Evolutionary conservation across 192 early-diverging fungal species (phyloP).

Genomic region (Coemansia sp.): DNA sequence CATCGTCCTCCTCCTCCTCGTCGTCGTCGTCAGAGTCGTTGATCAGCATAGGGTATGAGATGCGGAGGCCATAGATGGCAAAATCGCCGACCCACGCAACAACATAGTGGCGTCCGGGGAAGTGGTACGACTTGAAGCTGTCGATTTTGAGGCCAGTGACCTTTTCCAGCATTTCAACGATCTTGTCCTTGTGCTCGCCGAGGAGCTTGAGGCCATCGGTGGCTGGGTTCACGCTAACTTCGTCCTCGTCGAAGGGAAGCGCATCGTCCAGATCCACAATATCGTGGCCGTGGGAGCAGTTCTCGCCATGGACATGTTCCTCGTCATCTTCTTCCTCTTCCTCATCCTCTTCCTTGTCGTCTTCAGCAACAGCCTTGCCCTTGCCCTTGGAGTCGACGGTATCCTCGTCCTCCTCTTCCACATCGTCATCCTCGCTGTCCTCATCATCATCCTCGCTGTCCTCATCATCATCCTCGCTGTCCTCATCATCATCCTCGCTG

Average conservation of each 20-base stretch:
- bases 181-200: conserved; percentile 36
- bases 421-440: conserved; percentile 11
- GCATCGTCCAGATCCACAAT: conserved; percentile 28
- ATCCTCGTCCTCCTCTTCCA: conserved; percentile 17
- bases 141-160: conserved; percentile 42
- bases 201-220: conserved; percentile 43
- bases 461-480: conserved; percentile 31
- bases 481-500: no score
- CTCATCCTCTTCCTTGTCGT: conserved; percentile 15
- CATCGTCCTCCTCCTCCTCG: conserved; percentile 29
- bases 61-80: conserved; percentile 54
- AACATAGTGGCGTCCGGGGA: conserved; percentile 54
- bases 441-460: conserved; percentile 34
- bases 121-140: conserved; percentile 52
- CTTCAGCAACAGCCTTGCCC: conserved; percentile 16
- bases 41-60: conserved; percentile 51
- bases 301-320: conserved; percentile 47
- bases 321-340: conserved; percentile 36
- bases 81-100: conserved; percentile 54
- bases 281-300: conserved; percentile 44
- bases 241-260: conserved; percentile 49
- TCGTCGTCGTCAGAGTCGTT: conserved; percentile 37
- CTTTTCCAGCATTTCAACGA: conserved; percentile 40
- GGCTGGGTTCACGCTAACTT: conserved; percentile 26
- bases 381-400: conserved; percentile 18